Percentiles rank a stretch among this genome's conserved stretches.
These are phyloP conservation scores for Chamaecyparis obtusa DNA, from an alignment of 75 land plant species.

Conservation along the genomic window DNA sequence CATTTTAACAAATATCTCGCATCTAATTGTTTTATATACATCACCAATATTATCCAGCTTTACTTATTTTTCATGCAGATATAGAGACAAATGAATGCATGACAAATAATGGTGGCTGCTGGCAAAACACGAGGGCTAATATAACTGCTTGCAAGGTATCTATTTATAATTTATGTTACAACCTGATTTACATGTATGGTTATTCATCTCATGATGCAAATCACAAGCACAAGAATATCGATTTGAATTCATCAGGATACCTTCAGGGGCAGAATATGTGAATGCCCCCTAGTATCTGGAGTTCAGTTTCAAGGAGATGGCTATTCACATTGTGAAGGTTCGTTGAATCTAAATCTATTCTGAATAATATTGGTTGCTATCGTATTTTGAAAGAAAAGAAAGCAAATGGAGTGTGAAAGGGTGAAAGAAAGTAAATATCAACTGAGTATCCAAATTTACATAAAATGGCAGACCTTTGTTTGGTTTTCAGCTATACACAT, in stretches of 20 bases:
- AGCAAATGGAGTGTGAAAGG: not conserved
- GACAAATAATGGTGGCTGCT: constrained; percentile 67
- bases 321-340: constrained; percentile 62
- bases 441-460: not conserved
- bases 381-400: not conserved
- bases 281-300: constrained; percentile 58
- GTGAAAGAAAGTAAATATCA: not conserved
- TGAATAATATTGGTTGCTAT: not conserved
- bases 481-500: not conserved
- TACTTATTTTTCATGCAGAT: constrained; percentile 24
- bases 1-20: not conserved
- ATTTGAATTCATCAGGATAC: constrained; percentile 44
- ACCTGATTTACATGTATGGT: not conserved
- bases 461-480: not conserved
- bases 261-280: constrained; percentile 60
- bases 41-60: not conserved
- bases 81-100: constrained; percentile 74
- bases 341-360: not conserved
- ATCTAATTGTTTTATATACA: not conserved
- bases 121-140: constrained; percentile 38
- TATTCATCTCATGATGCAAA: not conserved
- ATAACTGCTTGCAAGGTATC: constrained; percentile 62
- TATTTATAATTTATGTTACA: not conserved
- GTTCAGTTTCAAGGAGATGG: constrained; percentile 71
- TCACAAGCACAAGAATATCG: not conserved